Base-by-base conservation (phyloP, 2,329 filamentous ascomycete species). In the Knufia fluminis region DNA sequence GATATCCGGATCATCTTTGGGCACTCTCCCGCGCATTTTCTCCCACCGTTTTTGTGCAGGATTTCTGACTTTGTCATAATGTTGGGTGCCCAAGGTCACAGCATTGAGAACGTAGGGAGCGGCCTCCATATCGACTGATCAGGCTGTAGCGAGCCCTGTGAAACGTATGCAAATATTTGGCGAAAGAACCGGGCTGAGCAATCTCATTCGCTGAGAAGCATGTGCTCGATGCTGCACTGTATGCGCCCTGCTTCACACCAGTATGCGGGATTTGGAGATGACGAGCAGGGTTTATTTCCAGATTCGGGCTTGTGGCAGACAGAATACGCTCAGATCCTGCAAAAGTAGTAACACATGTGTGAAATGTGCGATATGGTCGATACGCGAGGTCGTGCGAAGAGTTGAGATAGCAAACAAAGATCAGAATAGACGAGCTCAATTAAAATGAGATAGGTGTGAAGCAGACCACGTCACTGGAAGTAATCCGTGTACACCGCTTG, bases 31-130 rank as follows among this genome's bases (percentile, higher is more conserved):
- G n/a, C 52, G 52, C 40, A 49, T 52, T 36, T 59, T 55, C 28
- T 58, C 50, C 24, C 49, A 54, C 48, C 50, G 43, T 32, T 51
- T 45, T 26, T 57, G 54, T 10, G 55, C 36, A 20, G 56, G 56
- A 32, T 56, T 52, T 36, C 52, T 51, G 28, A 57, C 51, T 36
- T 56, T 55, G 23, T 60, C 55, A 20, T 54, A 53, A 45, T 60
- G 56, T 28, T 55, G 46, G 31, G 54, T 31, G 23, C 50, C 56
- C 22, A 54, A 28, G 22, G 51, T 54, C 4, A 60, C 51, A 17
- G 52, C 58, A 32, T 54, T 53, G 19, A 60, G 43, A 46, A 40
- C 50, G 22, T 55, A 32, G 4, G 54, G 39, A 40, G 54, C 54
- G 31, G 52, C 50, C 26, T 55, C 53, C 24, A 49, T 49, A 16